Percentiles rank a stretch among this genome's conserved stretches.
These are phyloP conservation scores for Protea cynaroides DNA, from an alignment of 164 flowering plant species.

Conservation along the genomic window DNA sequence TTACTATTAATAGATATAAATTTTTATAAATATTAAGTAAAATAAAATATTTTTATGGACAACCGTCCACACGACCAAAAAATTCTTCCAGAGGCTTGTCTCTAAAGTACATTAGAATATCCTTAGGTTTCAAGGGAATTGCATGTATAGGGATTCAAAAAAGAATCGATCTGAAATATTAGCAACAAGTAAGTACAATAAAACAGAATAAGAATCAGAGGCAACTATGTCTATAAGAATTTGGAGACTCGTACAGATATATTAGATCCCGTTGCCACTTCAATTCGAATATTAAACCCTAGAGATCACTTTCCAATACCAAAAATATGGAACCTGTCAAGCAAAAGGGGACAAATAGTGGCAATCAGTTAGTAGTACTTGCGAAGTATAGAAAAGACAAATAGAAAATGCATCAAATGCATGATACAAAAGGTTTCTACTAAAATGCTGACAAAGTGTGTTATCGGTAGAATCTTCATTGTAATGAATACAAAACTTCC, in stretches of 20 bases:
- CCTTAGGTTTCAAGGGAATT: too few species aligned
- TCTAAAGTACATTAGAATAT: too few species aligned
- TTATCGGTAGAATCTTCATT: neutral
- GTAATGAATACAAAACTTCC: neutral
- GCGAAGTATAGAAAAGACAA: neutral
- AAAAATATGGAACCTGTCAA: conserved; percentile 80
- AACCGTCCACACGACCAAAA: too few species aligned
- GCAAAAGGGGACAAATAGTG: neutral
- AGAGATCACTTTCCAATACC: conserved; percentile 75
- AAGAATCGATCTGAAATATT: too few species aligned
- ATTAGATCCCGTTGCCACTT: conserved; percentile 65
- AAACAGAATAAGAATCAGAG: neutral
- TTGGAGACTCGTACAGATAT: conserved; percentile 43
- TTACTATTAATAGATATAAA: too few species aligned
- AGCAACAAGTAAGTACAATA: too few species aligned
- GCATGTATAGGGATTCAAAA: too few species aligned
- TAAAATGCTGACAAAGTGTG: neutral
- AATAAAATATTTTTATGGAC: too few species aligned
- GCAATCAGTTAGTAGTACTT: neutral
- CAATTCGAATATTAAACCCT: conserved; percentile 70
- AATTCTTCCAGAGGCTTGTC: too few species aligned
- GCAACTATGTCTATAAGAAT: neutral
- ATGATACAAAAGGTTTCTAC: neutral
- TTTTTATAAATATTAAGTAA: too few species aligned
- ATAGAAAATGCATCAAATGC: neutral